These are phyloP conservation scores for Sphaceloma murrayae DNA, from an alignment of 2,329 filamentous ascomycete genomes.

Conservation along the genomic window DNA sequence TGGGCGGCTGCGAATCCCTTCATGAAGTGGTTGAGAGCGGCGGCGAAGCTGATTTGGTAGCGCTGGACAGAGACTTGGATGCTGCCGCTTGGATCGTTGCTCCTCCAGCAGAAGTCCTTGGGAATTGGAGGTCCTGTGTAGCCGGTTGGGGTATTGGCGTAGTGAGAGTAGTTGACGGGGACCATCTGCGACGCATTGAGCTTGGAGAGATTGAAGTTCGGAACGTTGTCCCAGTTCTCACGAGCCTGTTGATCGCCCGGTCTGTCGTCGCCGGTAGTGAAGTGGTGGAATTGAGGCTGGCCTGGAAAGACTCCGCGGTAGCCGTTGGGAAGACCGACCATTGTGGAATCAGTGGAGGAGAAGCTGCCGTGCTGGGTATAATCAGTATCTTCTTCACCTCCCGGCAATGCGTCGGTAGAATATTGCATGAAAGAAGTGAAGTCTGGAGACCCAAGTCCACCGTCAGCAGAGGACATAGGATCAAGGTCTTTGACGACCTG, in stretches of 20 bases:
- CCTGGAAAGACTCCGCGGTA: background rate
- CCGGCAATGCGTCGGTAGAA: slow-evolving; percentile 10
- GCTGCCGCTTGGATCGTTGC: background rate
- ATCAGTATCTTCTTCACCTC: slow-evolving; percentile 41
- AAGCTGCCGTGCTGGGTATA: slow-evolving; percentile 31
- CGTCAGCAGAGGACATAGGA: background rate
- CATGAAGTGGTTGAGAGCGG: background rate
- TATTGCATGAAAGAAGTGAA: background rate
- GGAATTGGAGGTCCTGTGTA: slow-evolving; percentile 7
- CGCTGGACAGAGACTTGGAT: background rate
- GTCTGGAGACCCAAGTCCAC: too few species aligned
- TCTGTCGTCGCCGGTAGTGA: background rate
- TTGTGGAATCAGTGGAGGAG: slow-evolving; percentile 21
- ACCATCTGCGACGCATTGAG: background rate
- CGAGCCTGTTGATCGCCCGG: background rate
- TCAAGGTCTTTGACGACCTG: background rate
- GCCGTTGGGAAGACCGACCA: background rate
- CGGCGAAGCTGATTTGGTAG: background rate
- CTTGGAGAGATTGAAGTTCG: background rate
- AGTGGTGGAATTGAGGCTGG: background rate
- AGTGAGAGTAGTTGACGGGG: background rate
- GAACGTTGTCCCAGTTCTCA: background rate
- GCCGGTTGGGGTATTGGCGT: background rate
- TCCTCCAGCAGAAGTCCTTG: background rate
- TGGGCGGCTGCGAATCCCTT: background rate